Evolutionary conservation across 306 rosid species (phyloP), one percentile per base, ranked within the genome.

Genomic region (Heteromeles arbutifolia): DNA sequence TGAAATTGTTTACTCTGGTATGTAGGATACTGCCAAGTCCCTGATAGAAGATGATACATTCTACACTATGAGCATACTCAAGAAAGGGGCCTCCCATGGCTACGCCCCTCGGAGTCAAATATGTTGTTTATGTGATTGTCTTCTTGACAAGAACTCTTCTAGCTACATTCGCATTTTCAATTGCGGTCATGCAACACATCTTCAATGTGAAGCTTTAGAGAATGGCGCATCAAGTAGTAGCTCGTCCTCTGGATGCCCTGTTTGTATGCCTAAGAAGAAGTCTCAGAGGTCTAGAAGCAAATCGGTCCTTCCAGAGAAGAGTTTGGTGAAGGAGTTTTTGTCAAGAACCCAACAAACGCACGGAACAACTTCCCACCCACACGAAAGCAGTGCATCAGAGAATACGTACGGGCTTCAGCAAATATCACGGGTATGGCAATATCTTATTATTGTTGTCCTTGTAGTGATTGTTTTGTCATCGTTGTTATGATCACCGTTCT

Each of bases 71-170:
- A 90, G 85, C 79, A 77, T 95, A 81, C 97, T 95, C 77, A 95
- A 92, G 90, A 95, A 82, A 76, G 99, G 99, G 65, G 97, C 99
- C 31, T 84, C 98, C 72, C 98, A 92, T 73, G 99, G 96, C 22
- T 95, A 89, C 67, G 93, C 97, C 75, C 99, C 97, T 72, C 85
- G 85, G 84, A 84, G 78, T 87, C 77, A 76, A 56, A 34, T 79
- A 41, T 95, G 98, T 77, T 89, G 97, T 74, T 83, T 95, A 75
- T 95, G 99, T 61, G 90, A 82, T 75, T 70, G 90, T 80, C 86
- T 80, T 65, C 89, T 95, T 71, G 79, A 89, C 39, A 87, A 90
- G 88, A 88, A 80, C 81, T 79, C 89, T 3, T 86, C 76, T 56
- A 86, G 85, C 81, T 85, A 94, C 77, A 82, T 95, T 84, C 88